These are phyloP conservation scores for Hemileia vastatrix DNA, from an alignment of 1,284 basidiomycete genomes.

Conservation along the genomic window DNA sequence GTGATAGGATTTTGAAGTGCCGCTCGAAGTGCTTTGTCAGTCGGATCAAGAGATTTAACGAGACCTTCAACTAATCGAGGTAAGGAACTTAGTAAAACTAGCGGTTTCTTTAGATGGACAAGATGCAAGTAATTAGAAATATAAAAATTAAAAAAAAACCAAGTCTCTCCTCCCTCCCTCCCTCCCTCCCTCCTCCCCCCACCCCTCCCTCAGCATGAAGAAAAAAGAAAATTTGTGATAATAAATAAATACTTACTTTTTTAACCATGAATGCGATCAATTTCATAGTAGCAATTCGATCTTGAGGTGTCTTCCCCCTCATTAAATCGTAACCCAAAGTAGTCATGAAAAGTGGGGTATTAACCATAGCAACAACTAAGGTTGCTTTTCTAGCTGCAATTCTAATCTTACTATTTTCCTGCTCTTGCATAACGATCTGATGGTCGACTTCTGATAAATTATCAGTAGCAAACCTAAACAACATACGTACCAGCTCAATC, in stretches of 20 bases:
- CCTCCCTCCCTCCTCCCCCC: no score
- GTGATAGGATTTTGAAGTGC: constrained; percentile 83
- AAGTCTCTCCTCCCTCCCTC: no score
- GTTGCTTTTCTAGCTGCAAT: constrained; percentile 64
- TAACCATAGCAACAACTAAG: constrained; percentile 68
- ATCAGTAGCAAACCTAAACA: constrained; percentile 72
- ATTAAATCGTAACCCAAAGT: constrained; percentile 85
- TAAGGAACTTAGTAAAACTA: constrained; percentile 73
- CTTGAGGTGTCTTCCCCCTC: constrained; percentile 63
- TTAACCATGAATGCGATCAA: constrained; percentile 87
- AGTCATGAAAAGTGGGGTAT: constrained; percentile 88
- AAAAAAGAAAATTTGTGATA: neutral
- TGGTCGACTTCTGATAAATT: constrained; percentile 60
- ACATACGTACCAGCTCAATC: constrained; percentile 71
- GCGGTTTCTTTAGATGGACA: constrained; percentile 56
- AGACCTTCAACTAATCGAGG: constrained; percentile 87
- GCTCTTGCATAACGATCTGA: no score
- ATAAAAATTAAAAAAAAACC: neutral
- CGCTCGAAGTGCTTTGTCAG: constrained; percentile 68
- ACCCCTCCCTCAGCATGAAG: no score
- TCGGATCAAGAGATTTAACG: constrained; percentile 91
- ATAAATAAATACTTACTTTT: constrained; percentile 52
- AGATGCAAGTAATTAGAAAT: neutral
- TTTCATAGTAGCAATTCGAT: constrained; percentile 80
- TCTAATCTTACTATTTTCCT: constrained; percentile 32